These are phyloP conservation scores for Salvia miltiorrhiza DNA, from an alignment of 257 asterid species.

Conservation along the genomic window DNA sequence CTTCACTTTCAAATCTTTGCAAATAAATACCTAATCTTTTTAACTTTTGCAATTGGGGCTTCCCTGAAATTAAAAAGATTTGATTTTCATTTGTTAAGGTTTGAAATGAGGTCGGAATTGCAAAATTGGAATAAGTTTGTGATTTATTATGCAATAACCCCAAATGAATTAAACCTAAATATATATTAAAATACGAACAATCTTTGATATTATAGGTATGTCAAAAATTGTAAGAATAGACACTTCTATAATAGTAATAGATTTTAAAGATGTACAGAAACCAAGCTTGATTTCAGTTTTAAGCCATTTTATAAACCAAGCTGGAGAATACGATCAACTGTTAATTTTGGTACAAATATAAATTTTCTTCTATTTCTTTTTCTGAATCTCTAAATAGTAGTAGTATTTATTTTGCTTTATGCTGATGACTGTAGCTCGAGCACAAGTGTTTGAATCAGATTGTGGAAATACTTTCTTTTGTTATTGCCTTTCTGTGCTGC, in stretches of 20 bases:
- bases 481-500: not conserved
- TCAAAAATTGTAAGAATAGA: no score
- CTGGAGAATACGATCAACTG: not conserved
- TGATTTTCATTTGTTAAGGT: no score
- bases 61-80: no score
- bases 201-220: no score
- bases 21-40: no score
- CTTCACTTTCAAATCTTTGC: no score
- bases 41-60: no score
- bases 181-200: no score
- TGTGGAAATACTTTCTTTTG: no score
- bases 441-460: not conserved
- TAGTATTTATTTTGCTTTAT: not conserved
- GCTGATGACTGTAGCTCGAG: slow-evolving; percentile 1
- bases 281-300: not conserved
- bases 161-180: no score
- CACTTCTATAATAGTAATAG: no score
- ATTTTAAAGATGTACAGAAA: not conserved
- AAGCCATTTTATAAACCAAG: not conserved
- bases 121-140: not conserved
- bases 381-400: not conserved
- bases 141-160: not conserved
- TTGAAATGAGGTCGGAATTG: not conserved
- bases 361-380: not conserved
- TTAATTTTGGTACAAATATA: not conserved